Evolutionary conservation across 129 eudicot species (phyloP), one percentile per base, ranked within the genome.

Genomic region (Sambucus nigra): DNA sequence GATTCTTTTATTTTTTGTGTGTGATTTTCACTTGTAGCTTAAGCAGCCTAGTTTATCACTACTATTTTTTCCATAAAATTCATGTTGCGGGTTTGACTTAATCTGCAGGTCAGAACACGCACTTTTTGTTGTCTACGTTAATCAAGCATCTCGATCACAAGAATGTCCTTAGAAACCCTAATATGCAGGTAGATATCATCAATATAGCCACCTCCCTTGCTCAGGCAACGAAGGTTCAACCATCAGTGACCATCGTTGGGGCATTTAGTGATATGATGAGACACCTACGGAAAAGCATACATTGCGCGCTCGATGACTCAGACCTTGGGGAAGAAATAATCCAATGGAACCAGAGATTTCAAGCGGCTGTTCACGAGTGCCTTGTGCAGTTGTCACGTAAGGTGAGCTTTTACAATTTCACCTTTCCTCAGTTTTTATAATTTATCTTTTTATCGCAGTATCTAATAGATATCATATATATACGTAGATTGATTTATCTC

Each of bases 101-200:
- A 44, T 64, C 40, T 69, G 55, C 76, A 81, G 93, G 93, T 47
- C 77, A 75, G 33, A 75, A 62, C 57, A 69, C 80, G 32, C 93
- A 83, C 65, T 71, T 78, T 66, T 54, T 83, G 73, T 75, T 78
- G 51, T 72, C 77, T 55, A 64, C 83, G 23, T 80, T 83, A 63
- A 76, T 83, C 64, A 83, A 83, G 76, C 93, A 83, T 69, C 93
- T 83, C 66, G 93, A 83, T 69, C 86, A 75, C 66, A 83, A 75
- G 74, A 83, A 78, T 72, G 93, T 83, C 22, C 53, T 78, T 23
- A 72, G 32, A 40, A 61, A 26, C 69, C 83, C 86, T 17, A 44
- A 66, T 51, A 78, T 78, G 80, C 83, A 83, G 49, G 70, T 78
- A 26, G 80, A 83, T 47, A 78, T 83, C 59, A 69, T 83, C 63